Evolutionary conservation across 352 stramenopile genomes (phyloP), one percentile per base, ranked within the genome.

Genomic region (Thraustochytrium sp.): DNA sequence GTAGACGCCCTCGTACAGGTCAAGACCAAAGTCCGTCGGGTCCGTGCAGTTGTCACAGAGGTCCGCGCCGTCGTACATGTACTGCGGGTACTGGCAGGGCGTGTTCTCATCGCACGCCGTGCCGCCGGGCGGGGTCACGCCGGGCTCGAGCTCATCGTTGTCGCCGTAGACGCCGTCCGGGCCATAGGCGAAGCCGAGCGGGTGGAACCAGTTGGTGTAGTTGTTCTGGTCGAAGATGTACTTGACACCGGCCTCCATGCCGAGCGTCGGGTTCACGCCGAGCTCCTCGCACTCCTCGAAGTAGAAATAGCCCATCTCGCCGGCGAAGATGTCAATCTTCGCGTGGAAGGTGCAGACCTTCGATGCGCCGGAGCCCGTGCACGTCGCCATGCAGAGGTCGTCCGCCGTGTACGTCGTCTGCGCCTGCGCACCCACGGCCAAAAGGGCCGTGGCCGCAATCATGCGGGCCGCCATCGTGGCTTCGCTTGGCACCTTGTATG

Each of bases 151-250:
- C 83, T 92, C 89, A 72, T 89, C 75, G 21, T 86, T 82, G 26
- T 85, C 86, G 26, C 75, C 77, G 65, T 90, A 87, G 26, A 88
- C 89, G 54, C 90, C 90, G 86, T 91, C 88, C 26, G 86, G 86
- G n/a, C 76, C 86, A 55, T 91, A 92, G 5, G 85, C 88, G 61
- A 91, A 89, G 40, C 88, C 88, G 37, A 92, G 68, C 21, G 88
- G 89, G 78, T 91, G 88, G 49, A 85, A 87, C 77, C 88, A 91
- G 76, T 92, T 92, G 44, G 78, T 88, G 26, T 36, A 48, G 64
- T 91, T 82, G 0, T 18, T 46, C 80, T 93, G 90, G 38, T 87
- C 75, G 84, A 93, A 93, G 0, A 78, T 85, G 82, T 93, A 93
- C 3, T 86, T 91, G 54, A 89, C 62, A 46, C 87, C 88, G 42